Evolutionary conservation across 1,284 basidiomycete genomes (phyloP).

Genomic region (Coriolopsis trogii): DNA sequence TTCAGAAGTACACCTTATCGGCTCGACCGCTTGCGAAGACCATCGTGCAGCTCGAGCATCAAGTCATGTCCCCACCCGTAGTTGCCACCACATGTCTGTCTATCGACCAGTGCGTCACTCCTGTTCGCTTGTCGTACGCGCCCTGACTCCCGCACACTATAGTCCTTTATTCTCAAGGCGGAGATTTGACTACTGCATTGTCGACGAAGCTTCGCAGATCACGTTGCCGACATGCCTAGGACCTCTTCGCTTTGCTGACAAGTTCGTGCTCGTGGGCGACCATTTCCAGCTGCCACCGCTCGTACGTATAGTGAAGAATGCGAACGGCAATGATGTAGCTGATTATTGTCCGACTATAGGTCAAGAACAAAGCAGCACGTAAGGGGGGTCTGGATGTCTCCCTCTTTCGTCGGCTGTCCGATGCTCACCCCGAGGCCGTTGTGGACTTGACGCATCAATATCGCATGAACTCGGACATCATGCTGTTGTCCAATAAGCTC

Average conservation of each 20-base stretch:
- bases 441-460: slow-evolving; percentile 89
- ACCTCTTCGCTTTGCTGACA: slow-evolving; percentile 87
- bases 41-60: slow-evolving; percentile 78
- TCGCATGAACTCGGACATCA: slow-evolving; percentile 97
- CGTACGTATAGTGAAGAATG: too few species aligned
- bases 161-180: slow-evolving; percentile 86
- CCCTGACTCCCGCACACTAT: neutral
- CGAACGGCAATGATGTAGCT: neutral
- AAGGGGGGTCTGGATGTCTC: slow-evolving; percentile 88
- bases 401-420: slow-evolving; percentile 87
- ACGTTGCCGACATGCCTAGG: slow-evolving; percentile 95
- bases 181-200: slow-evolving; percentile 95
- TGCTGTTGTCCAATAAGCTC: slow-evolving; percentile 89
- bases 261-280: slow-evolving; percentile 94
- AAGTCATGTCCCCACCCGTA: slow-evolving; percentile 85
- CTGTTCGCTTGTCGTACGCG: too few species aligned
- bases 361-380: slow-evolving; percentile 79
- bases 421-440: slow-evolving; percentile 84
- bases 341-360: slow-evolving; percentile 44
- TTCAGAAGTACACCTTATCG: slow-evolving; percentile 71
- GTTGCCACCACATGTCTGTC: slow-evolving; percentile 96
- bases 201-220: slow-evolving; percentile 98
- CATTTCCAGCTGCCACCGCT: slow-evolving; percentile 96
- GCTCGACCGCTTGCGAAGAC: slow-evolving; percentile 57
- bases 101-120: slow-evolving; percentile 75